Conservation (phyloP, 2,329 filamentous ascomycete genomes). For the Juglanconis juglandina region DNA sequence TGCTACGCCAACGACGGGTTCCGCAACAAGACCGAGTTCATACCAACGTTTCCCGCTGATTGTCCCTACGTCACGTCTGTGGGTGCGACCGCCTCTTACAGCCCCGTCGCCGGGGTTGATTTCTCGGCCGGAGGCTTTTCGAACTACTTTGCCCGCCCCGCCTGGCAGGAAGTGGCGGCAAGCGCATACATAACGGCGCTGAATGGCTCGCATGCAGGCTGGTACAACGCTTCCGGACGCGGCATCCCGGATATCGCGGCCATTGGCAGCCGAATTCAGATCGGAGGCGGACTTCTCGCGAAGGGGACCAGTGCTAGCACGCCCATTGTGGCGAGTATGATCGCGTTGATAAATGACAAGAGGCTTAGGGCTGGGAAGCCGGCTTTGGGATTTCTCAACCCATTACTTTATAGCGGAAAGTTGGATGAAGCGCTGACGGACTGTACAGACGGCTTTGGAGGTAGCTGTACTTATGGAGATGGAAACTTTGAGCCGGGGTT, state of each 20-base stretch:
- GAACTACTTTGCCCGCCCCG: constrained; percentile 43
- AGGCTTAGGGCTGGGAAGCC: constrained; percentile 52
- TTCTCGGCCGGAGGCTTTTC: constrained; percentile 48
- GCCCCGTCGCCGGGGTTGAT: constrained; percentile 34
- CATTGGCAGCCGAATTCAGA: constrained; percentile 28
- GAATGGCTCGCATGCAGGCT: constrained; percentile 19
- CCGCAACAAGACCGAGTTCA: constrained; percentile 39
- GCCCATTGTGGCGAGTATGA: constrained; percentile 60
- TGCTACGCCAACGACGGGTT: constrained; percentile 24
- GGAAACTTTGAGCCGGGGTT: background rate
- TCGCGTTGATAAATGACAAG: constrained; percentile 63
- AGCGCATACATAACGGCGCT: constrained; percentile 30
- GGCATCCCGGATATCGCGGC: constrained; percentile 30
- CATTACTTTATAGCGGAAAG: constrained; percentile 50
- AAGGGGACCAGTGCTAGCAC: constrained; percentile 50
- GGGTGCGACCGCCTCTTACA: constrained; percentile 45
- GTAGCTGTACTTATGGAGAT: background rate
- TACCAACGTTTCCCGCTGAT: constrained; percentile 41
- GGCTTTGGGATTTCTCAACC: constrained; percentile 58
- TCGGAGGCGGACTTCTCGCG: constrained; percentile 23
- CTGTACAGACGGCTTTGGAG: constrained; percentile 22
- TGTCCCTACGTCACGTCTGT: constrained; percentile 52
- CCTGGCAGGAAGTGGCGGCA: constrained; percentile 36
- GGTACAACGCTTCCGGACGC: constrained; percentile 20
- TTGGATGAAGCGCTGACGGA: constrained; percentile 26